A percentile compares a stretch with the other conserved stretches of the same genome.
These are phyloP conservation scores for Ceratobasidium sp. DNA, from an alignment of 1,284 basidiomycete species.

Conservation along the genomic window DNA sequence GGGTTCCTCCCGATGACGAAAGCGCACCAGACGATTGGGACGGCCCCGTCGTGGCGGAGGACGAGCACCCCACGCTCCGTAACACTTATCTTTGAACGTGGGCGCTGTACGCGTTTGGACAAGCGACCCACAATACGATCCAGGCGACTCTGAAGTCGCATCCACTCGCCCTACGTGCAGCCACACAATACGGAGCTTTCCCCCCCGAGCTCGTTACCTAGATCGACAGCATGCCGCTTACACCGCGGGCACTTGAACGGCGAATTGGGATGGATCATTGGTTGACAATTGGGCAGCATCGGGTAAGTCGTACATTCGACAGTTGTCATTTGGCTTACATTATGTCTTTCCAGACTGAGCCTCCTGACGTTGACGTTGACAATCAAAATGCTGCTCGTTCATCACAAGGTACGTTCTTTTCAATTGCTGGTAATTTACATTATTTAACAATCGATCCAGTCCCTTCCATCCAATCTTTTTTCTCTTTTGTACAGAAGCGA, in stretches of 20 bases:
- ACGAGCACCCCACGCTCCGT: neutral
- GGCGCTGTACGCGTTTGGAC: neutral
- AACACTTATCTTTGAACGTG: conserved; percentile 18
- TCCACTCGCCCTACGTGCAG: neutral
- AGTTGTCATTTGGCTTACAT: neutral
- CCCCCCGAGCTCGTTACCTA: neutral
- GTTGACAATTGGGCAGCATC: neutral
- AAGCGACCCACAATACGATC: neutral
- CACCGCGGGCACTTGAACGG: neutral
- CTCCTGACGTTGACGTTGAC: no score
- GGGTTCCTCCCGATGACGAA: neutral
- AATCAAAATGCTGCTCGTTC: no score
- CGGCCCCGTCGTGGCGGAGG: neutral
- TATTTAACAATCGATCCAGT: no score
- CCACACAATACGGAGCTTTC: neutral
- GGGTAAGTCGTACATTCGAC: conserved; percentile 8
- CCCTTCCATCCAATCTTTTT: no score
- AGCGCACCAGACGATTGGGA: neutral
- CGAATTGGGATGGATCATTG: conserved; percentile 12
- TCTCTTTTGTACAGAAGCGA: no score
- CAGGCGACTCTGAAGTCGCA: neutral
- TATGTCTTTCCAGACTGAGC: no score
- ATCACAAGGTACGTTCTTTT: no score
- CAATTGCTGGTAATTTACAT: no score
- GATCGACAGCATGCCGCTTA: neutral